Evolutionary conservation across 2,329 filamentous ascomycete genomes (phyloP), one percentile per base, ranked within the genome.

Genomic region (Aspergillus calidoustus): DNA sequence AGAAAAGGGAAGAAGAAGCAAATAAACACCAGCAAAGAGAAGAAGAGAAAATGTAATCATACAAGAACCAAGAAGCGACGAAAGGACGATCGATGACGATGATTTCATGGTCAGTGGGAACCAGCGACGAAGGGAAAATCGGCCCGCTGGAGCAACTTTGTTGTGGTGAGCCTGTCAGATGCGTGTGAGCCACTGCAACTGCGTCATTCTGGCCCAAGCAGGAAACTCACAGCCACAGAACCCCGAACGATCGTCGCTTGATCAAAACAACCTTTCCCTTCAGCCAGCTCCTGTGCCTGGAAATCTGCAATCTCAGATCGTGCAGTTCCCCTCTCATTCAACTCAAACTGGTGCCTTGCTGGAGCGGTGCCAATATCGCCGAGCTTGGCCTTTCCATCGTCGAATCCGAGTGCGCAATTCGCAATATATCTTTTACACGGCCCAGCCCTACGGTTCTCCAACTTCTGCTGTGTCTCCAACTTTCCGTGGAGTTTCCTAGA

Each of bases 161-260:
- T 46, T 46, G 43, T 6, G 43, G 15, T 46, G 43, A 46, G 43
- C 51, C 34, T 41, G 34, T 41, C 9, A 41, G 34, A 13, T 13
- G 11, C 11, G 34, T 5, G 50, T 48, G 52, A 59, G 34, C 48
- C 41, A 23, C 31, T 28, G 49, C 49, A 47, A 56, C 54, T 62
- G 60, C 60, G 60, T 62, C 60, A 62, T 38, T 56, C 30, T 19
- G 7, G 51, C 50, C 51, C 56, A 38, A 62, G 50, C 56, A 34
- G 51, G 56, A 55, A 50, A 50, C 15, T 44, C 41, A 17, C 47
- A 19, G 56, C 34, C 31, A 43, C 50, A 54, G 9, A 54, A 15
- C 41, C 53, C 30, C n/a, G 3, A 30, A 41, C n/a, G 51, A 41
- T 41, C 34, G 11, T 41, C 34, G 34, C 13, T 41, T 41, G 34